Base-by-base conservation (phyloP, 495 filamentous ascomycete species). In the Venustampulla echinocandica region DNA sequence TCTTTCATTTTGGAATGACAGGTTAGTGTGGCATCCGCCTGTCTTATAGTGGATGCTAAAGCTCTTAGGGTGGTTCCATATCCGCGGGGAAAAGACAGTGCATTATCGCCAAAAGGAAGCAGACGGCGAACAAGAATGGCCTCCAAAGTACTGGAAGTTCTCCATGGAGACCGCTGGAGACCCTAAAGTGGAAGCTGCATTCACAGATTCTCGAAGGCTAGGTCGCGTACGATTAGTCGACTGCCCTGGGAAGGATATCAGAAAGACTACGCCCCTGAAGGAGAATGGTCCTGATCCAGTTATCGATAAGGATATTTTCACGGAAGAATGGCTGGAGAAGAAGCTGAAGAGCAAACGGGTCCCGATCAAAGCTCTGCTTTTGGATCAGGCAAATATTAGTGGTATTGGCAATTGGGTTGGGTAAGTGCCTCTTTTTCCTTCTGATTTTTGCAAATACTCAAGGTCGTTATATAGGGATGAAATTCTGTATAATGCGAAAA, bases 361-460 rank as follows among this genome's bases (percentile, higher is more conserved):
- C 1, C 87, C 90, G 0, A 70, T 97, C 37, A 96, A 96, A 59
- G 82, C 87, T 0, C 68, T 95, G 40, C 63, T 98, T 17, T 71
- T 96, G 10, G 86, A 96, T 57, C 92, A 98, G 61, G 71, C 76
- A n/a, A 84, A 82, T 55, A 81, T 97, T 42, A 89, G 86, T 55
- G 92, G 92, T 4, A 86, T 98, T 39, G 92, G 92, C 1, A 97
- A 96, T 55, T 97, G 90, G 92, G 88, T 98, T 53, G 88, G 79
- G 77, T 46, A 13, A 39, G 35, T 40, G 9, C 15, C 32, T n/a
- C 14, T 23, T 11, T 2, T n/a, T 34, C 47, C 7, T n/a, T 24
- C n/a, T 34, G 1, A 30, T 30, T 28, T 20, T 20, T 49, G 5
- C 20, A 4, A 17, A 10, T 46, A 19, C 17, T 34, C n/a, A 21